These are phyloP conservation scores for Neurospora sp. DNA, from an alignment of 495 filamentous ascomycete genomes.

Conservation along the genomic window DNA sequence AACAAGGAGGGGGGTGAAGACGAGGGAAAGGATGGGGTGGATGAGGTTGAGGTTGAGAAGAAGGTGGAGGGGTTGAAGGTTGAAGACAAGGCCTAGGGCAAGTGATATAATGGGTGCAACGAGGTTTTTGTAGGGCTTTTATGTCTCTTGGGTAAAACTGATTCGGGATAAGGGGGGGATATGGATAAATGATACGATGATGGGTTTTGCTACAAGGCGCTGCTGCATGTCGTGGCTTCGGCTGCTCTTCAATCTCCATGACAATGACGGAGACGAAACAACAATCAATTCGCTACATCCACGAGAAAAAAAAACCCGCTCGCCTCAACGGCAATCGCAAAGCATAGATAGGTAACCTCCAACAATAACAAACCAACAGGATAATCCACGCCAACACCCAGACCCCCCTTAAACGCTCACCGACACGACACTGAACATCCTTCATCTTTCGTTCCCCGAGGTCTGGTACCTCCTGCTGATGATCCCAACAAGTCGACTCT, in stretches of 20 bases:
- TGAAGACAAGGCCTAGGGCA: not conserved
- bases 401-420: too few relatives aligned
- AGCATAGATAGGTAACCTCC: too few relatives aligned
- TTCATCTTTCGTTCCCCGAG: too few relatives aligned
- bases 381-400: too few relatives aligned
- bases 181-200: not conserved
- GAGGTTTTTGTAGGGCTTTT: not conserved
- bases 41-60: not conserved
- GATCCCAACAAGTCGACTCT: too few relatives aligned
- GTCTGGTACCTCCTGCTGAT: too few relatives aligned
- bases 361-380: too few relatives aligned
- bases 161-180: not conserved
- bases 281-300: not conserved
- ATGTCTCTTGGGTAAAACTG: not conserved
- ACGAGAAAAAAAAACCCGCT: too few relatives aligned
- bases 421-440: too few relatives aligned
- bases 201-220: not conserved
- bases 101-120: not conserved
- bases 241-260: not conserved
- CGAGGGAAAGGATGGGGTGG: not conserved
- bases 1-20: not conserved
- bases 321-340: too few relatives aligned
- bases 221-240: not conserved
- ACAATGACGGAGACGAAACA: not conserved
- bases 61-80: not conserved